Base-by-base conservation (phyloP, 108 stramenopile species). In the Pseudonitzschia pungens region DNA sequence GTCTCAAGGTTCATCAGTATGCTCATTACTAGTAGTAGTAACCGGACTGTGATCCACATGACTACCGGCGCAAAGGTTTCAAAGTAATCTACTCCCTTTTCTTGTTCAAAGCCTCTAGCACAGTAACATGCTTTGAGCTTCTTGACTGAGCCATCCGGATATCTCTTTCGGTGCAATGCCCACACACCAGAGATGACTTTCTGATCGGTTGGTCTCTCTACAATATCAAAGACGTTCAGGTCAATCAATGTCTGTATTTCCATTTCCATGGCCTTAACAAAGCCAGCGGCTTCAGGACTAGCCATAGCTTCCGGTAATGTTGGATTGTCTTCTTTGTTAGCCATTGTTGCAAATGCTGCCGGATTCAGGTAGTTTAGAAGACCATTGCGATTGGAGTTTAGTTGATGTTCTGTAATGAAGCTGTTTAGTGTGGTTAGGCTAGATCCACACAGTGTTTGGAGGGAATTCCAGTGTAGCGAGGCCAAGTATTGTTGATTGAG, bases 51-150 rank as follows among this genome's bases (percentile, higher is more conserved):
- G 0, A 44, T 74, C 87, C 87, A 88, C 32, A 65, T 56, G 0
- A 88, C 87, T 0, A 86, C 84, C 29, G 87, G 82, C 51, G 84
- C 68, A 44, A 77, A 85, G 15, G 74, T 81, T 2, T 85, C 78
- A 69, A 75, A 79, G 77, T 68, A 89, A 65, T 89, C 86, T 57
- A 86, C 76, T 8, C 89, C 89, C 45, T 86, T 72, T 0, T 72
- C 48, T 66, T 89, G 89, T 36, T 68, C 55, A 51, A 86, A 79
- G 6, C 86, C 86, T 40, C 89, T 56, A 22, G 69, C 77, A 68
- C 89, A 90, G 41, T 83, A 80, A 27, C 89, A 0, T 10, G 76
- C 89, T 52, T 90, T 90, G 45, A 87, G 63, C 52, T 87, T 87
- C 4, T 78, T 71, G 5, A 87, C 57, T 0, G n/a, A 0, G 0